Percentiles rank a stretch among this genome's conserved stretches.
These are phyloP conservation scores for Paraphaeosphaeria sporulosa DNA, from an alignment of 2,329 filamentous ascomycete genomes.

Conservation along the genomic window DNA sequence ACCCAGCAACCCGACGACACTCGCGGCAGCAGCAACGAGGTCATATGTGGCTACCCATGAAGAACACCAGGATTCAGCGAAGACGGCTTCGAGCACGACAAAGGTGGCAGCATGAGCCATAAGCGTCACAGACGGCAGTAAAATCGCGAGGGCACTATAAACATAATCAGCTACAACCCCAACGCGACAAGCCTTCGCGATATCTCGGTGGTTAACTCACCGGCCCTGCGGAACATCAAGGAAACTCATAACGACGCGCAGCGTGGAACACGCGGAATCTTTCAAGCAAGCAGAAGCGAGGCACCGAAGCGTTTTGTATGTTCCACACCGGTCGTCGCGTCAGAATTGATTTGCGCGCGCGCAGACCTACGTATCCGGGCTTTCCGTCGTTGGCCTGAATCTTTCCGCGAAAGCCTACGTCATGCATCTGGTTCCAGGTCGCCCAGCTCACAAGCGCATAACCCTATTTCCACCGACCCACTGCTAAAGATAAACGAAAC, in stretches of 20 bases:
- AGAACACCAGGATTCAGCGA: slow-evolving; percentile 41
- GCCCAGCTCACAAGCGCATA: background rate
- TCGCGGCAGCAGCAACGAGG: slow-evolving; percentile 49
- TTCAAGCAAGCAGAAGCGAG: background rate
- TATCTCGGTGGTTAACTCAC: background rate
- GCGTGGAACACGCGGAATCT: background rate
- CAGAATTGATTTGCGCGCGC: background rate
- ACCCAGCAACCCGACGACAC: slow-evolving; percentile 53
- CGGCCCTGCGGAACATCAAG: slow-evolving; percentile 12
- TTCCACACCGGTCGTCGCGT: background rate
- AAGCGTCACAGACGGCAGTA: slow-evolving; percentile 38
- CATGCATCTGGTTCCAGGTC: slow-evolving; percentile 2
- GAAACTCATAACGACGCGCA: slow-evolving; percentile 1
- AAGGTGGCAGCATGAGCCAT: slow-evolving; percentile 34
- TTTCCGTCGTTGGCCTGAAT: slow-evolving; percentile 9
- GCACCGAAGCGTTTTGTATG: background rate
- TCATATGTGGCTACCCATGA: slow-evolving; percentile 49
- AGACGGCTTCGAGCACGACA: slow-evolving; percentile 35
- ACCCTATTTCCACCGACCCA: background rate
- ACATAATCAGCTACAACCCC: background rate
- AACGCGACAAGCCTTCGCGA: background rate
- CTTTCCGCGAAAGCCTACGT: slow-evolving; percentile 2
- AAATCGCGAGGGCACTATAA: slow-evolving; percentile 36
- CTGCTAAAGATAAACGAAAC: background rate
- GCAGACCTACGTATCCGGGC: background rate